Base-by-base conservation (phyloP, 805 yeast genomes). In the Candida hispaniensis region DNA sequence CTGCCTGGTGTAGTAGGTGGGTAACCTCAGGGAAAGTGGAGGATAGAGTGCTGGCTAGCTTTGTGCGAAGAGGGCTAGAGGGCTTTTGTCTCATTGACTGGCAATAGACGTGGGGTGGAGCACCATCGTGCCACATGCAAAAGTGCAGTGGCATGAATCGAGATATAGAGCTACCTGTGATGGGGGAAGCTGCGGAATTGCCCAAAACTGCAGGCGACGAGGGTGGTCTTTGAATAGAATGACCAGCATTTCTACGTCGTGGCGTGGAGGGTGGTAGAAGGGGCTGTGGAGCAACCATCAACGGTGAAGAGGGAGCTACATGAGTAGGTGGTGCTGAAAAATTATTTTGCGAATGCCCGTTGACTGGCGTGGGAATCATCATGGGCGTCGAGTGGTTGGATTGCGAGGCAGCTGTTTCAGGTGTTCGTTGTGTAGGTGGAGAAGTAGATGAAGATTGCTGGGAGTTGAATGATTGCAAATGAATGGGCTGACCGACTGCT, bases 21-120 rank as follows among this genome's bases (percentile, higher is more conserved):
- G 28, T 13, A 4, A 13, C 54, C 46, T 15, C 44, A 43, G 17
- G 52, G 44, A 46, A 53, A 55, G 14, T 52, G 45, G 16, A 43
- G 44, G 6, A 48, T 39, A 24, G 55, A 32, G 26, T 39, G 39
- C 17, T 44, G 45, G 29, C 48, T 35, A n/a, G 44, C 43, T 30
- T 51, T 43, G 14, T 51, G 48, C 23, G 44, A 22, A 47, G 29
- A 6, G 60, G 60, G 7, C 59, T 49, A 35, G 55, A 58, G 32
- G 52, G 49, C 39, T 52, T 51, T 7, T 59, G 54, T 4, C 60
- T 49, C 30, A 55, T 47, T 22, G 57, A 44, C 17, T 54, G 51
- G 8, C 58, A 47, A 46, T 47, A 51, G 18, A 50, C 42, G 34
- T 48, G 47, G 20, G 38, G 36, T 12, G 43, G 36, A 6, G 30